phyloP scores from a whole-genome alignment of 2,329 filamentous ascomycete species.

The Paecilomyces variotii region DNA sequence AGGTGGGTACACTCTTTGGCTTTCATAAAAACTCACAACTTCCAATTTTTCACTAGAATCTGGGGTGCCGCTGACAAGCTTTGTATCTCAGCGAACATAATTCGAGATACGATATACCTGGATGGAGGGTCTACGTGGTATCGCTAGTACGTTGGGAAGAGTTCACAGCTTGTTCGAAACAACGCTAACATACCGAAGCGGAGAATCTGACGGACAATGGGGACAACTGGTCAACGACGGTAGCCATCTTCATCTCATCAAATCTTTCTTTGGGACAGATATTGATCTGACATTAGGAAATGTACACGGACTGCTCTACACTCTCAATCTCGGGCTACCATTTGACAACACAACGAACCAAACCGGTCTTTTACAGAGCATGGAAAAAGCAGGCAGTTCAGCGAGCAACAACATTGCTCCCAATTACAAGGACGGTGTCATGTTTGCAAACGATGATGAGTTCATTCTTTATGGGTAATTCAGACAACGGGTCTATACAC shows the following conservation, averaged over 20 bases:
- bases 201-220: slow-evolving; percentile 38
- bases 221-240: slow-evolving; percentile 29
- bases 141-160: slow-evolving; percentile 28
- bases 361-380: slow-evolving; percentile 42
- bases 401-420: slow-evolving; percentile 46
- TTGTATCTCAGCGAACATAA: slow-evolving; percentile 41
- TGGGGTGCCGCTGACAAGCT: slow-evolving; percentile 14
- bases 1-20: slow-evolving; percentile 18
- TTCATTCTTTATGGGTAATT: slow-evolving; percentile 55
- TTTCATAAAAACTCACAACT: neutral
- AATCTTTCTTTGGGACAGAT: slow-evolving; percentile 2
- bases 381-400: slow-evolving; percentile 43
- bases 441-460: slow-evolving; percentile 57
- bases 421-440: slow-evolving; percentile 53
- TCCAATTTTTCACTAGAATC: too few species aligned
- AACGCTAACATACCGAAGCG: slow-evolving; percentile 13
- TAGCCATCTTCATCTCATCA: slow-evolving; percentile 31
- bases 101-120: slow-evolving; percentile 57
- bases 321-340: slow-evolving; percentile 50
- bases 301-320: slow-evolving; percentile 45
- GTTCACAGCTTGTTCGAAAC: neutral
- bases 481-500: neutral
- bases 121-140: slow-evolving; percentile 55
- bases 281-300: slow-evolving; percentile 37
- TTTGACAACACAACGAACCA: slow-evolving; percentile 49